Evolutionary conservation across 345 rosid species (phyloP).

Genomic region (Camelina neglecta): DNA sequence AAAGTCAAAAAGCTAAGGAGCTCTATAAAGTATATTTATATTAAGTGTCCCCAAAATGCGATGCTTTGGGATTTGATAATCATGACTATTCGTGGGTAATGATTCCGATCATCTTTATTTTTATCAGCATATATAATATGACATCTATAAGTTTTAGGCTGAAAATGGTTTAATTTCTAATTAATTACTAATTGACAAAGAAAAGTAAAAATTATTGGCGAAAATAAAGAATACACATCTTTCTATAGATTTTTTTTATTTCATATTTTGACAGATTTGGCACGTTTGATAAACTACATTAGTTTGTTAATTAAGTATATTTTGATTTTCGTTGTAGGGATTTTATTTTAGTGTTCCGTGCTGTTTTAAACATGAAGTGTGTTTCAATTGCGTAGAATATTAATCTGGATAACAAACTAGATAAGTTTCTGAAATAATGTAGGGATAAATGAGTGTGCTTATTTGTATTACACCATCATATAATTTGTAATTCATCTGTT

Average conservation of each 20-base stretch:
- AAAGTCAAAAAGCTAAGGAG: slow-evolving; percentile 46
- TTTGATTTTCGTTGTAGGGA: too few species aligned
- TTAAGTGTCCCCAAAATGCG: slow-evolving; percentile 37
- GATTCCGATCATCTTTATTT: slow-evolving; percentile 31
- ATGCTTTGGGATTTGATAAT: slow-evolving; percentile 47
- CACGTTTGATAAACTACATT: not conserved
- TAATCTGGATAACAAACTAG: not conserved
- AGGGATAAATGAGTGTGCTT: too few species aligned
- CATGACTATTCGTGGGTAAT: slow-evolving; percentile 39
- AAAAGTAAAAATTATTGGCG: not conserved
- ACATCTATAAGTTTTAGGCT: slow-evolving; percentile 1
- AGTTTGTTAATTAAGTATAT: too few species aligned
- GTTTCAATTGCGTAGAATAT: too few species aligned
- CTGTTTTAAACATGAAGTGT: too few species aligned
- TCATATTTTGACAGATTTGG: not conserved
- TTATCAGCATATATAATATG: not conserved
- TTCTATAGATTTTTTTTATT: not conserved
- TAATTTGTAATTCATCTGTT: not conserved
- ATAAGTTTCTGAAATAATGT: not conserved
- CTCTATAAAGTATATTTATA: slow-evolving; percentile 25
- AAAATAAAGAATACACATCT: not conserved
- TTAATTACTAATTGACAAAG: not conserved
- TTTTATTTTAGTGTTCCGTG: too few species aligned
- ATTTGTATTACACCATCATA: not conserved
- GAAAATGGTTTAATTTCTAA: slow-evolving; percentile 1